These are phyloP conservation scores for Apiotrichum mycotoxinovorans DNA, from an alignment of 1,284 basidiomycete genomes.

Conservation along the genomic window DNA sequence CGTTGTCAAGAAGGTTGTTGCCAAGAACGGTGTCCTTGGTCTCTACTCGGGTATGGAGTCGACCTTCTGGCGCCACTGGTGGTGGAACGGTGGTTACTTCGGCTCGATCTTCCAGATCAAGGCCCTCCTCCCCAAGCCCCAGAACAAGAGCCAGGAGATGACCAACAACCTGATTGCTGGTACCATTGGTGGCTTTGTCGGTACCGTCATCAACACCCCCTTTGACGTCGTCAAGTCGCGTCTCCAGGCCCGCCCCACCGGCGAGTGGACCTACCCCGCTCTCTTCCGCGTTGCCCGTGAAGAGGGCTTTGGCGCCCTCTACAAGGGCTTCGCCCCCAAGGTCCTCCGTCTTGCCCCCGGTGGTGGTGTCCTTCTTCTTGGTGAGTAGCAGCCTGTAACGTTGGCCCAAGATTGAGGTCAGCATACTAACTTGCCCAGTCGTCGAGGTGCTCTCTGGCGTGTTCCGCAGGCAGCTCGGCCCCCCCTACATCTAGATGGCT, in stretches of 20 bases:
- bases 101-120: slow-evolving; percentile 83
- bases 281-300: slow-evolving; percentile 77
- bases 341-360: slow-evolving; percentile 85
- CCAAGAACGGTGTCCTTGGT: slow-evolving; percentile 73
- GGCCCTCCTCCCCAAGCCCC: slow-evolving; percentile 72
- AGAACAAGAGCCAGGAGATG: slow-evolving; percentile 69
- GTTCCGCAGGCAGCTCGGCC: slow-evolving; percentile 41
- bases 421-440: slow-evolving; percentile 20
- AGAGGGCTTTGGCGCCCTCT: slow-evolving; percentile 83
- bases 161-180: slow-evolving; percentile 92
- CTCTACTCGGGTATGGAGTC: slow-evolving; percentile 78
- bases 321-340: slow-evolving; percentile 82
- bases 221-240: slow-evolving; percentile 90
- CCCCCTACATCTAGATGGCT: slow-evolving; percentile 36
- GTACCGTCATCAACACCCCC: slow-evolving; percentile 57
- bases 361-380: slow-evolving; percentile 83
- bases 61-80: slow-evolving; percentile 92
- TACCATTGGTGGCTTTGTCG: slow-evolving; percentile 83
- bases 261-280: slow-evolving; percentile 59
- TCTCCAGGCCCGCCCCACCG: slow-evolving; percentile 84
- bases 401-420: too few relatives aligned
- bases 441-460: slow-evolving; percentile 47
- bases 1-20: slow-evolving; percentile 74
- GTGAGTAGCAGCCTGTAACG: slow-evolving; percentile 25
- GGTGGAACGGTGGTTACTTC: slow-evolving; percentile 89